A percentile compares a stretch with the other conserved stretches of the same genome.
Evolutionary conservation across 441 rosid genomes (phyloP).

Genomic region (Gossypium schwendimanii): DNA sequence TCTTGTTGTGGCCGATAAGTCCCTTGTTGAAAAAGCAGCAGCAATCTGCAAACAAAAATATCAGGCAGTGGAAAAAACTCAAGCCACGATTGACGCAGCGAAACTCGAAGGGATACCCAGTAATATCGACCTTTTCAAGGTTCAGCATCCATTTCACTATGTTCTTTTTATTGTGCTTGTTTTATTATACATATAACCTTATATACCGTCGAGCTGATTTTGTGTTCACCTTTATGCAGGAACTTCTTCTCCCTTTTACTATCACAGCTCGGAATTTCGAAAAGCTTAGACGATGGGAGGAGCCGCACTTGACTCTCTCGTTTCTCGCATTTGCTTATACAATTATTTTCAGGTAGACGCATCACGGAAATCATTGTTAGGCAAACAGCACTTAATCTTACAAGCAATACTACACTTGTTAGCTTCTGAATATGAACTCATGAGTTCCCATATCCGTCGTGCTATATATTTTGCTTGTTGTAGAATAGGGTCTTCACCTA

Average conservation of each 20-base stretch:
- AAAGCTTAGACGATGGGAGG: conserved; percentile 80
- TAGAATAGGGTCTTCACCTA: neutral
- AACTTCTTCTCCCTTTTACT: conserved; percentile 72
- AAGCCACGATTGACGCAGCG: conserved; percentile 94
- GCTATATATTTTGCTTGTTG: neutral
- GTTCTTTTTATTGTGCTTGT: neutral
- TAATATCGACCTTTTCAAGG: conserved; percentile 95
- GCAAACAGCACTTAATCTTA: neutral
- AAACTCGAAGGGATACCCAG: conserved; percentile 82
- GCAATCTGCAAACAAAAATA: conserved; percentile 57
- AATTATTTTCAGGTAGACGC: conserved; percentile 55
- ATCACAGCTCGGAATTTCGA: conserved; percentile 53
- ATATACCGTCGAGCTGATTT: neutral
- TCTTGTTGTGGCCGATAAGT: conserved; percentile 68
- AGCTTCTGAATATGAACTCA: neutral
- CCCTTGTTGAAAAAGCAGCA: conserved; percentile 72
- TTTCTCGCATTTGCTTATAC: conserved; percentile 65
- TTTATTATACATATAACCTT: neutral
- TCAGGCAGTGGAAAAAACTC: conserved; percentile 74
- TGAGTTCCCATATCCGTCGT: neutral
- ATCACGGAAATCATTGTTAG: neutral
- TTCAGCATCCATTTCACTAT: conserved; percentile 17
- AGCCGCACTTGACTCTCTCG: conserved; percentile 72
- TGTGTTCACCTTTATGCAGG: conserved; percentile 39
- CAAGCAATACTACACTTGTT: neutral